Base-by-base conservation (phyloP, 441 rosid genomes). In the Pelargonium citronellum region DNA sequence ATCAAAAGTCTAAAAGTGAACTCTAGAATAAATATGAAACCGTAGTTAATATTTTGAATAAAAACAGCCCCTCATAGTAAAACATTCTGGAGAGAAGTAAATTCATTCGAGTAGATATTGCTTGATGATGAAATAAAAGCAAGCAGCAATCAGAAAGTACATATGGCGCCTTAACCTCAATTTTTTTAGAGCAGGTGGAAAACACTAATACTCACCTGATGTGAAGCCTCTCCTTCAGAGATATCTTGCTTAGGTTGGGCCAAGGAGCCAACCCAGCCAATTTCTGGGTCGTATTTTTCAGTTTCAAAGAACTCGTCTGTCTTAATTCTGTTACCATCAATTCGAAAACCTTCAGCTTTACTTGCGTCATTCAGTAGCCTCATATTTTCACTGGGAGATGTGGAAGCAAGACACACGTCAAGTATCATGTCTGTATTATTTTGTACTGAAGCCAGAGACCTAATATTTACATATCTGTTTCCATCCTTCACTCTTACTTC, bases 401-500 rank as follows among this genome's bases (percentile, higher is more conserved):
- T 86, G 64, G 89, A 74, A 64, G 80, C 79, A 74, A 95, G 97
- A 75, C 86, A 73, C 75, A 92, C 51, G 79, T 95, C 96, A 73
- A 95, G 85, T 1, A 79, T 37, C 75, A 87, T 80, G 70, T 84
- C 95, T 62, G 98, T 88, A 64, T 39, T 78, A 81, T 95, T 95
- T 69, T 71, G 81, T 71, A 95, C 87, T 8, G 96, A 86, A 68
- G 90, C 96, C 73, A 95, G 86, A 69, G 99, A 89, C 83, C 98
- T 86, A 71, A 95, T 87, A 80, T 84, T 88, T 68, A 95, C 95
- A 77, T 83, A 86, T 87, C 93, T 86, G 71, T 89, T 84, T 30
- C 97, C 96, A 77, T 92, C 95, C 79, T 84, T 82, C 73, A 92
- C 83, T 68, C 80, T 87, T 71, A 92, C 97, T 91, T 95, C 95